Percentiles rank a stretch among this genome's conserved stretches.
phyloP scores from a whole-genome alignment of 1,284 basidiomycete genomes.

The Trichosporon sp. region DNA sequence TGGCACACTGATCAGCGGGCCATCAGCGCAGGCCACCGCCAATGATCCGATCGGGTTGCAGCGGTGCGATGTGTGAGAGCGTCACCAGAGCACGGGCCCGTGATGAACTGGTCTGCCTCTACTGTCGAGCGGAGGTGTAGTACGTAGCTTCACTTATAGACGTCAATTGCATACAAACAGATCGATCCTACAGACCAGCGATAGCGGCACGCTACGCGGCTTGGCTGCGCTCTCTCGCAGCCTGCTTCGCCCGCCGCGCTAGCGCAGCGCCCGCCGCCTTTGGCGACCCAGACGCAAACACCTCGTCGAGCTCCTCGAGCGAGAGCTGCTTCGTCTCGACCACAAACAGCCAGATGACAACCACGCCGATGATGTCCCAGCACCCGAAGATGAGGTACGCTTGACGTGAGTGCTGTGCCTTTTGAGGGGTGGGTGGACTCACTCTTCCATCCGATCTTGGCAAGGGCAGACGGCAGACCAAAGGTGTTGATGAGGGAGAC shows the following conservation, averaged over 20 bases:
- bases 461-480: conserved; percentile 34
- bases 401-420: conserved; percentile 47
- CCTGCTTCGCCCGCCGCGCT: conserved; percentile 12
- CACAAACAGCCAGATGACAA: conserved; percentile 58
- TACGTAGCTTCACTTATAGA: too few relatives aligned
- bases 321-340: conserved; percentile 55
- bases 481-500: conserved; percentile 37
- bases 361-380: conserved; percentile 58
- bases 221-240: conserved; percentile 11
- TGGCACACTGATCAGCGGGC: neutral
- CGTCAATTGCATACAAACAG: too few relatives aligned
- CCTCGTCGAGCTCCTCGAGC: conserved; percentile 57
- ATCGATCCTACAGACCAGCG: too few relatives aligned
- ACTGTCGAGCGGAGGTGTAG: too few relatives aligned
- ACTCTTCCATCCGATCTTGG: conserved; percentile 31
- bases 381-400: conserved; percentile 56
- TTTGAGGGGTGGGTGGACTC: conserved; percentile 18
- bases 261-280: conserved; percentile 49
- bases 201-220: neutral
- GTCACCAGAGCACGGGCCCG: neutral
- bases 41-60: too few relatives aligned
- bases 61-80: neutral
- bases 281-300: conserved; percentile 53
- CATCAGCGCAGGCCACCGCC: neutral
- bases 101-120: too few relatives aligned